Percentiles rank a stretch among this genome's conserved stretches.
Conservation (phyloP, 345 rosid genomes). For the Eucalyptus pauciflora region DNA sequence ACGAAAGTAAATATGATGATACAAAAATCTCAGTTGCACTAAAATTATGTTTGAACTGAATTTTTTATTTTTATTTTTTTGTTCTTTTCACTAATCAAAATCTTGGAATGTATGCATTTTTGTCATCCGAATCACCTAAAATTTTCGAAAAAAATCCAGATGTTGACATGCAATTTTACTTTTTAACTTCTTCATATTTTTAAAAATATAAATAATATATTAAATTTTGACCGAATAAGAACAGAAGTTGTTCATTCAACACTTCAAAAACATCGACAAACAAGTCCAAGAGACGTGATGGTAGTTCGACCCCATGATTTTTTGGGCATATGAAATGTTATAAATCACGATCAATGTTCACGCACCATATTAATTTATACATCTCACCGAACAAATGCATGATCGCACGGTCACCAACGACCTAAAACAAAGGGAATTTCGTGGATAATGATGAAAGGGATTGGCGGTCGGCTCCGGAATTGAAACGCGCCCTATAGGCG, state of each 20-base stretch:
- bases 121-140: background rate
- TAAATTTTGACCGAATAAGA: background rate
- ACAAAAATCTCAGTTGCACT: background rate
- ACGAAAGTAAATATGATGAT: background rate
- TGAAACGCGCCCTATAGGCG: background rate
- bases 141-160: background rate
- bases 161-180: background rate
- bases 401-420: background rate
- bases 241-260: background rate
- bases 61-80: fast-evolving
- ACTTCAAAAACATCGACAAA: background rate
- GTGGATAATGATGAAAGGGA: background rate
- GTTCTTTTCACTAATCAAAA: background rate
- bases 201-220: background rate
- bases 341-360: background rate
- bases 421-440: background rate
- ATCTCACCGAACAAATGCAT: background rate
- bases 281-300: background rate
- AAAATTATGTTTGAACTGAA: background rate
- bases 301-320: background rate
- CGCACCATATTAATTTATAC: background rate
- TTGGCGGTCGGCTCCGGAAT: background rate
- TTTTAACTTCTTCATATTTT: background rate
- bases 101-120: background rate
- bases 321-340: background rate